Percentiles rank a stretch among this genome's conserved stretches.
These are phyloP conservation scores for Crithidia thermophila DNA, from an alignment of 208 protist species.

Conservation along the genomic window DNA sequence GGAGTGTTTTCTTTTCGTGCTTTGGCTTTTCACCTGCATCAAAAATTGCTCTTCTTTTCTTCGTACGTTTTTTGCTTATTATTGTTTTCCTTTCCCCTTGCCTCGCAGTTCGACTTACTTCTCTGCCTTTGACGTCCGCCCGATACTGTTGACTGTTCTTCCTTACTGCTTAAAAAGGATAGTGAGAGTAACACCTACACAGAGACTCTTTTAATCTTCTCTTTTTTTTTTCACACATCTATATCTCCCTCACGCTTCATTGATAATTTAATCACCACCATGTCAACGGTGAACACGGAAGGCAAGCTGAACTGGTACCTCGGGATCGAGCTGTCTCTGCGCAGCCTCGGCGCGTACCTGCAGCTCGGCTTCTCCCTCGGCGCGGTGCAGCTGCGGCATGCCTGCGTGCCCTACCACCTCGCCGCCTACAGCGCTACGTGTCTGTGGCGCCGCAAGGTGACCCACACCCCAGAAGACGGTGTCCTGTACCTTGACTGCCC, in stretches of 20 bases:
- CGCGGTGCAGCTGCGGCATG: constrained; percentile 37
- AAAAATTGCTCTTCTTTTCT: too few relatives aligned
- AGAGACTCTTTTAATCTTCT: constrained; percentile 1
- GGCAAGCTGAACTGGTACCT: constrained; percentile 48
- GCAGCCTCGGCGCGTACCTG: constrained; percentile 53
- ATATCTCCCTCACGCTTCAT: too few relatives aligned
- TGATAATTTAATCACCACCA: constrained; percentile 4
- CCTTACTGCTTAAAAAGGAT: too few relatives aligned
- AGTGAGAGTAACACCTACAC: too few relatives aligned
- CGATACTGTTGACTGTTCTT: too few relatives aligned
- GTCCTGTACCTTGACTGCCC: background rate
- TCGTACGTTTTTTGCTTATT: too few relatives aligned
- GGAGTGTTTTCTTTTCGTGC: too few relatives aligned
- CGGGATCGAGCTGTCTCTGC: constrained; percentile 41
- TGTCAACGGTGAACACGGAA: constrained; percentile 48
- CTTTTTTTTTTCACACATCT: constrained; percentile 11
- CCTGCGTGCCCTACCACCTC: constrained; percentile 26
- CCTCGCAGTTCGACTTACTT: too few relatives aligned
- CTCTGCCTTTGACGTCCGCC: too few relatives aligned
- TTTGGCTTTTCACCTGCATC: too few relatives aligned
- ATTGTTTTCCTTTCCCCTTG: too few relatives aligned
- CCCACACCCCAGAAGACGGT: constrained; percentile 6
- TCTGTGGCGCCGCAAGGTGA: constrained; percentile 12
- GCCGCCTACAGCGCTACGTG: constrained; percentile 10
- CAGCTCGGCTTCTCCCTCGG: constrained; percentile 48